Base-by-base conservation (phyloP, 306 rosid genomes). In the Casuarina glauca region DNA sequence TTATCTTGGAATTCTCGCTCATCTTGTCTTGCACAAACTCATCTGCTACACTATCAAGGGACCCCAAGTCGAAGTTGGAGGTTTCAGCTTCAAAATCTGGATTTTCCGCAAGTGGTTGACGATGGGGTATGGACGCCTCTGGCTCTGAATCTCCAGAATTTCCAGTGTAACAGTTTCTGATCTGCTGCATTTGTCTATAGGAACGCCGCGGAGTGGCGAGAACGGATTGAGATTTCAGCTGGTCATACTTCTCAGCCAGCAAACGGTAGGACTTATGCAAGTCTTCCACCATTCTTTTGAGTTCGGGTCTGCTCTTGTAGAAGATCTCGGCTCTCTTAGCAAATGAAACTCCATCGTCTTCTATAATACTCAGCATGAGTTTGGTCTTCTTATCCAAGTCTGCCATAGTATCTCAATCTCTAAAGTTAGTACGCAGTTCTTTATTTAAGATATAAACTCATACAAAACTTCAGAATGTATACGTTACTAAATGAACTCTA, bases 371-470 rank as follows among this genome's bases (percentile, higher is more conserved):
- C 20, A 71, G 58, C 74, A 86, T 86, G 71, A 44, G 46, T 6
- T 77, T 72, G 1, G 84, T 83, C 83, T 86, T 83, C 42, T 80
- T 84, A 45, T 80, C 84, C 72, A 82, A 69, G 49, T 82, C 89
- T 86, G 79, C 79, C 32, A 11, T 9, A 5, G 8, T 9, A 48
- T 48, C 13, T 2, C 51, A 48, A 13, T 10, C 51, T 48, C 9
- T 48, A 13, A 2, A 48, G 11, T 48, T 48, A 48, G 51, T 48
- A 48, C 51, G 0, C 3, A 48, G 51, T 48, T 48, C 51, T 3
- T 48, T 15, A 3, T 44, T 5, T 12, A 52, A 32, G 26, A 4
- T 39, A n/a, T 41, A 12, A 5, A 32, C n/a, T 35, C 19, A 8
- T 45, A 10, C 43, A 39, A 16, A 1, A 60, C 67, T 46, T 46